Conservation (phyloP, 2,329 filamentous ascomycete genomes). For the Talaromyces rugulosus region DNA sequence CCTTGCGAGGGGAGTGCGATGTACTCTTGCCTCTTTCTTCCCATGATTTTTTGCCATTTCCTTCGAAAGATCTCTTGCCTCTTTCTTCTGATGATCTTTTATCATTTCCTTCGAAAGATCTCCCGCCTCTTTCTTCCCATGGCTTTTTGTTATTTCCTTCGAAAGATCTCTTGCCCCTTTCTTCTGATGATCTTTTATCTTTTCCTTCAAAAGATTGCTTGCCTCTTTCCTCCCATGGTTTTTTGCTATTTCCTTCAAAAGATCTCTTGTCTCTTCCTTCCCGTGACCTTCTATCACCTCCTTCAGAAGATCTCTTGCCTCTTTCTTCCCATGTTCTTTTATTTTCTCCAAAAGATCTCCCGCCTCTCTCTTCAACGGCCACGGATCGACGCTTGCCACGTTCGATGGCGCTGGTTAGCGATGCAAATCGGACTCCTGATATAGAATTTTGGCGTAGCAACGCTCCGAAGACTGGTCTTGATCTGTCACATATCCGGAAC, state of each 20-base stretch:
- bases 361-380: neutral
- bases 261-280: too few relatives aligned
- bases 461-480: slow-evolving; percentile 3
- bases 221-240: neutral
- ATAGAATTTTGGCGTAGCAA: slow-evolving; percentile 11
- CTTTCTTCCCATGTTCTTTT: neutral
- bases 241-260: neutral
- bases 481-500: neutral
- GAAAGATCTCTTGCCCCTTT: neutral
- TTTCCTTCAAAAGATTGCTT: too few relatives aligned
- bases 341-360: neutral
- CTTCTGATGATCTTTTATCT: neutral
- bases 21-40: neutral
- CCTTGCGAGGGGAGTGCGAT: neutral
- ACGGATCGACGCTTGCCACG: slow-evolving; percentile 56
- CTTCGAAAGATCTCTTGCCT: too few relatives aligned
- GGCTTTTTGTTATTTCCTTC: too few relatives aligned
- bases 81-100: too few relatives aligned
- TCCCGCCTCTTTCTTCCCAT: neutral
- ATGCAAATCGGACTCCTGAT: slow-evolving; percentile 42
- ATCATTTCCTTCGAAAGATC: neutral
- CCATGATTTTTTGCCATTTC: neutral
- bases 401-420: slow-evolving; percentile 65
- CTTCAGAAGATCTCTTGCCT: neutral
- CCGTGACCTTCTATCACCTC: too few relatives aligned